Base-by-base conservation (phyloP, 164 flowering plant species). In the Vitis riparia region DNA sequence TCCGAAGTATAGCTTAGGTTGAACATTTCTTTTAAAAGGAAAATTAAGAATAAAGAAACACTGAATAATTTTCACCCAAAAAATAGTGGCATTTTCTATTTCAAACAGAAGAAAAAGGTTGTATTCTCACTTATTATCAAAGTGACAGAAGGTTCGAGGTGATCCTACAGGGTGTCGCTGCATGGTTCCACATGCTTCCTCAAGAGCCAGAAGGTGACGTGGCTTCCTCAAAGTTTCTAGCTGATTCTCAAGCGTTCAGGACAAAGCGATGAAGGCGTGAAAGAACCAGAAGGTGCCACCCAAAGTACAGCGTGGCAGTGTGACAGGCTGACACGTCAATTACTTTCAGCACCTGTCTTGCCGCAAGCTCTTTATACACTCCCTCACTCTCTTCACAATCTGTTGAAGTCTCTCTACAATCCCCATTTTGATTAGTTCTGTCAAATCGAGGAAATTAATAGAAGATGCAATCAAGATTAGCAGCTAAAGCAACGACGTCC, bases 391-490 rank as follows among this genome's bases (percentile, higher is more conserved):
- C 5, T 23, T 63, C n/a, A 19, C 29, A n/a, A 1, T 23, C 62
- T 27, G 44, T 5, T 12, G 48, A 65, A 23, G 27, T 23, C 1
- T 23, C 27, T 23, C 27, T 23, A 23, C 27, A 23, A 23, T 23
- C 27, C n/a, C 47, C 19, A 51, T 8, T 11, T 4, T 27, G 10
- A 68, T 11, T 23, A 32, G 44, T 32, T 32, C 44, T 32, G 27
- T 5, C 44, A 32, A 32, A 32, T 32, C 7, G 5, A 19, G 37
- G 2, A 55, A 37, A n/a, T 11, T 12, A 51, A 16, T 11, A 14
- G 11, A 70, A 32, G 4, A 68, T 68, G 75, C 73, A 68, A 47
- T 55, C 64, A 14, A 60, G 59, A 66, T 4, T 65, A 17, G 68
- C 63, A 68, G 49, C 23, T 16, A 30, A 55, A 1, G 63, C 68